These are phyloP conservation scores for Scedosporium boydii DNA, from an alignment of 2,329 filamentous ascomycete species.

Conservation along the genomic window DNA sequence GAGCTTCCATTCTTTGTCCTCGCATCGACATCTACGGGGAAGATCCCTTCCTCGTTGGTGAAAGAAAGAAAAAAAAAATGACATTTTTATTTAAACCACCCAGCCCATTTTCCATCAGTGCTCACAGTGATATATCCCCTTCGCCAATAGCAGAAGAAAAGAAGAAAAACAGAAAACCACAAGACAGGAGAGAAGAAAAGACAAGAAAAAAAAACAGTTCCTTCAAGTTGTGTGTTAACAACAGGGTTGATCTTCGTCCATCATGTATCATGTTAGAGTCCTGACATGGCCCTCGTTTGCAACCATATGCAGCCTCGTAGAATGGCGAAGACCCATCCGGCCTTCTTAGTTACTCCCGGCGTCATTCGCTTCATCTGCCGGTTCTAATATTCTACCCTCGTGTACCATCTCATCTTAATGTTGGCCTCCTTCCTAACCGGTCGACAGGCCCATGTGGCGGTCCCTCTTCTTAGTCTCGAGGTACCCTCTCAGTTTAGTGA, in stretches of 20 bases:
- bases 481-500: not conserved
- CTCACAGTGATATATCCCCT: not conserved
- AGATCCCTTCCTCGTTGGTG: not conserved
- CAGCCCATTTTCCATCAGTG: not conserved
- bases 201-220: not conserved
- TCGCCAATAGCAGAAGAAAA: not conserved
- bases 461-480: too few species aligned
- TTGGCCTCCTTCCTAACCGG: too few species aligned
- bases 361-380: too few species aligned
- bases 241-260: not conserved
- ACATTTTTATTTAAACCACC: constrained; percentile 2
- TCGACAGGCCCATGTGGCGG: too few species aligned
- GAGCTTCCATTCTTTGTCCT: constrained; percentile 10
- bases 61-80: constrained; percentile 1
- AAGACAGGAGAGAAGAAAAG: not conserved
- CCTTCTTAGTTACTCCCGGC: too few species aligned
- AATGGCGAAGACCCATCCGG: too few species aligned
- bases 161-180: not conserved
- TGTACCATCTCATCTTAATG: too few species aligned
- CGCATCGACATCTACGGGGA: not conserved
- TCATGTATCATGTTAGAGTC: not conserved
- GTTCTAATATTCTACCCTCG: too few species aligned
- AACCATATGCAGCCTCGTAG: too few species aligned
- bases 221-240: too few species aligned
- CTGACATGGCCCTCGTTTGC: not conserved